Evolutionary conservation across 2,329 filamentous ascomycete genomes (phyloP), one percentile per base, ranked within the genome.

Genomic region (Trichoderma atrobrunneum): DNA sequence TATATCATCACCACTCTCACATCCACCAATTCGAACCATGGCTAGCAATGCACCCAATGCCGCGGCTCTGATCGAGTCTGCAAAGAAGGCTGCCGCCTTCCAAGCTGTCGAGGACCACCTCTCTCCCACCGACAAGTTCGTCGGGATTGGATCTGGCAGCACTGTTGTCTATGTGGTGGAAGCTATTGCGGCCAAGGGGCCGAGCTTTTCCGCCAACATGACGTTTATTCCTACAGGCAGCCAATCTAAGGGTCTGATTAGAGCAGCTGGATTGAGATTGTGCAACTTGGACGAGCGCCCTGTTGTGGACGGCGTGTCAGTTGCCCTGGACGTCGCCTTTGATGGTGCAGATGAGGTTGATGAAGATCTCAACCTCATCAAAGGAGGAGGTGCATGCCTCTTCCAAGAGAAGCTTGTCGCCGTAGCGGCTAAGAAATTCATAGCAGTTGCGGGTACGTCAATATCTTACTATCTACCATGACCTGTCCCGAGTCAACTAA

Each of bases 331-430:
- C 78, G 92, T 98, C 21, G 93, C 93, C 64, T 99, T 99, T 80
- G 96, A 99, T 79, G 96, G 96, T 69, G 96, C 96, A 5, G 96
- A 99, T 80, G 96, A 99, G 85, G 94, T 99, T 36, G 96, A 99
- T 80, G 91, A 93, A 61, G 93, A 97, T 67, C 84, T 99, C 73
- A 99, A 98, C 83, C 94, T 95, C 79, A 98, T 99, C 85, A 98
- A 98, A 85, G 96, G 96, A 70, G 96, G 96, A 64, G 96, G 96
- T 72, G 96, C 94, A n/a, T 99, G 96, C 82, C 84, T 98, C 71
- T 97, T 97, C 85, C 96, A 98, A 82, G 96, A 99, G 84, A 99
- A 99, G 85, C 87, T 99, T 43, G 95, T 99, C 5, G 95, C 95
- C 6, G 89, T 93, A 73, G 89, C 92, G 64, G 92, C 94, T 4